phyloP scores from a whole-genome alignment of 176 grass and related monocot species.

The Musa itinerans region DNA sequence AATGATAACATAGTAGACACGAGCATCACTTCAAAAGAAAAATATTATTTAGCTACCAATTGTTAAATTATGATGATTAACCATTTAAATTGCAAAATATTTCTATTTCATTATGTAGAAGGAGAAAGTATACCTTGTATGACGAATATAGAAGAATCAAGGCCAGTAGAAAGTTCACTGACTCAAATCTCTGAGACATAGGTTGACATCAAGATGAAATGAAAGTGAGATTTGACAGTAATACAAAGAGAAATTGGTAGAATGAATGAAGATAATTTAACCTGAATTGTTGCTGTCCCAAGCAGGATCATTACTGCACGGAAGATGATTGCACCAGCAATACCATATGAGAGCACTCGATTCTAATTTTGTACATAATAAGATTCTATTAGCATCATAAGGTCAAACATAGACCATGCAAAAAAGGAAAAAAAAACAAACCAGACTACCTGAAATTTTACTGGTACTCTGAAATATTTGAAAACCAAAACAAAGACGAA shows the following conservation, averaged over 20 bases:
- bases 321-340: slow-evolving; percentile 81
- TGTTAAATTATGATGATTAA: slow-evolving; percentile 15
- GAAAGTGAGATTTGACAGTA: background rate
- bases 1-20: background rate
- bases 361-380: slow-evolving; percentile 35
- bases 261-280: slow-evolving; percentile 23
- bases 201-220: background rate
- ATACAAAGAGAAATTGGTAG: slow-evolving; percentile 8
- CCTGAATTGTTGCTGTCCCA: slow-evolving; percentile 80
- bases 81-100: slow-evolving; percentile 1
- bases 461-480: slow-evolving; percentile 90
- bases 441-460: slow-evolving; percentile 59
- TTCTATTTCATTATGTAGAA: background rate
- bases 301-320: slow-evolving; percentile 76
- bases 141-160: slow-evolving; percentile 81
- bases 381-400: slow-evolving; percentile 1
- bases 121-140: slow-evolving; percentile 64
- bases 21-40: background rate
- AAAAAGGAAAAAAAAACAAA: slow-evolving; percentile 20
- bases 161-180: slow-evolving; percentile 78
- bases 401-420: slow-evolving; percentile 21
- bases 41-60: background rate
- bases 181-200: slow-evolving; percentile 82
- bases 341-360: slow-evolving; percentile 93
- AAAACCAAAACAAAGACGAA: slow-evolving; percentile 97